Percentiles rank a stretch among this genome's conserved stretches.
Conservation (phyloP, 345 rosid species). For the Populus tremula region DNA sequence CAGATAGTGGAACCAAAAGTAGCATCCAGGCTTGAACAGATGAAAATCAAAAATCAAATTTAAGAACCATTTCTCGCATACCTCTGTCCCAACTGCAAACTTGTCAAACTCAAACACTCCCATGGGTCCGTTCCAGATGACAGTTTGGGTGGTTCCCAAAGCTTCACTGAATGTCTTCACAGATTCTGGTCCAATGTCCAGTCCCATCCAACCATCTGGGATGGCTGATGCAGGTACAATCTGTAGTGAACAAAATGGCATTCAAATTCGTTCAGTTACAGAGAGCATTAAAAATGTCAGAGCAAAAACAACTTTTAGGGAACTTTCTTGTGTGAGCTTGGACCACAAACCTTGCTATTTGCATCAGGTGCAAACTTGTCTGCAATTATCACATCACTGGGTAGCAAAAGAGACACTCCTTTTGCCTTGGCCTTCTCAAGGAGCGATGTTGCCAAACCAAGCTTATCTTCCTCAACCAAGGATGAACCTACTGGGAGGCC, state of each 20-base stretch:
- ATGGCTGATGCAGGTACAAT: conserved; percentile 68
- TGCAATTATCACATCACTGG: conserved; percentile 83
- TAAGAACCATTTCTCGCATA: background rate
- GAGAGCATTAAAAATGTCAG: background rate
- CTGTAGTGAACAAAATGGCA: conserved; percentile 37
- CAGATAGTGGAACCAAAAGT: background rate
- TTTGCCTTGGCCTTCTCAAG: conserved; percentile 86
- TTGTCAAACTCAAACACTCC: conserved; percentile 91
- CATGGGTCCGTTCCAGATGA: conserved; percentile 99
- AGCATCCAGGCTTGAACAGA: background rate
- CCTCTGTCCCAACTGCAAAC: conserved; percentile 78
- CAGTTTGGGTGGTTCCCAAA: conserved; percentile 73
- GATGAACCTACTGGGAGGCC: conserved; percentile 79
- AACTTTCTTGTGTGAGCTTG: conserved; percentile 7
- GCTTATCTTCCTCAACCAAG: conserved; percentile 93
- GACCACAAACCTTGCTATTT: conserved; percentile 61
- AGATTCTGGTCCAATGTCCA: conserved; percentile 47
- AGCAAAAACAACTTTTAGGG: background rate
- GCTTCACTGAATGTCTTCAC: conserved; percentile 72
- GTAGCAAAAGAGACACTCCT: conserved; percentile 81
- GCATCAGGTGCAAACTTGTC: conserved; percentile 94
- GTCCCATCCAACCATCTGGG: conserved; percentile 98
- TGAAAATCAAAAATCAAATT: background rate
- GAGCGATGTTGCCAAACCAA: conserved; percentile 73
- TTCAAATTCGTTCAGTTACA: background rate